Evolutionary conservation across 1,139 yeast genomes (phyloP).

Genomic region (Meyerozyma sp.): DNA sequence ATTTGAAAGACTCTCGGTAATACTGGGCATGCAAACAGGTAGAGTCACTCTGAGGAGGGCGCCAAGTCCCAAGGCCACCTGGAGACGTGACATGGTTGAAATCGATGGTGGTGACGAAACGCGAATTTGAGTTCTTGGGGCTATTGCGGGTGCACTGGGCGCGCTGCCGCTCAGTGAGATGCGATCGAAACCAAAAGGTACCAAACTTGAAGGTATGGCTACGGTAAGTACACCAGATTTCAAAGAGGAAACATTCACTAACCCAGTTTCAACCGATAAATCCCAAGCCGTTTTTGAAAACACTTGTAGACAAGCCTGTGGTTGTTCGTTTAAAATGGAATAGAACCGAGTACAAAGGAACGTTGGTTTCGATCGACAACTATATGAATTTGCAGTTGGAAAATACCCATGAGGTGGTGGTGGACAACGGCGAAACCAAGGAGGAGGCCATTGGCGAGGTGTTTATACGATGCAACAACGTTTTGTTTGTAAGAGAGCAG

Average conservation of each 20-base stretch:
- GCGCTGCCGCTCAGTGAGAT: constrained; percentile 1
- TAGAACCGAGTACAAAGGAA: constrained; percentile 83
- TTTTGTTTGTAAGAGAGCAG: constrained; percentile 54
- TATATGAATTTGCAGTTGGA: constrained; percentile 86
- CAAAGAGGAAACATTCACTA: constrained; percentile 6
- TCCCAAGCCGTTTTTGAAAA: constrained; percentile 86
- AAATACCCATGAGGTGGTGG: constrained; percentile 59
- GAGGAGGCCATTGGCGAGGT: constrained; percentile 73
- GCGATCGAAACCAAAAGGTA: neutral
- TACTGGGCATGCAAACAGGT: constrained; percentile 29
- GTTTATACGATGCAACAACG: constrained; percentile 81
- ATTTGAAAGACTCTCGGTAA: constrained; percentile 22
- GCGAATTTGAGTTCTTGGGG: constrained; percentile 3
- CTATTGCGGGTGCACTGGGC: constrained; percentile 6
- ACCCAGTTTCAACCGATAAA: constrained; percentile 26
- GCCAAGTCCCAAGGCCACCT: constrained; percentile 25
- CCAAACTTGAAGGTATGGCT: constrained; percentile 9
- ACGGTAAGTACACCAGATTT: constrained; percentile 12
- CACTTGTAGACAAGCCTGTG: constrained; percentile 63
- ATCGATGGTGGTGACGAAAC: neutral
- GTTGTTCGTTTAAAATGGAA: constrained; percentile 93
- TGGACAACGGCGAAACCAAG: constrained; percentile 27
- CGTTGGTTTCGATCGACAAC: constrained; percentile 76
- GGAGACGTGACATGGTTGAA: constrained; percentile 15
- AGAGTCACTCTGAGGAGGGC: constrained; percentile 25